phyloP scores from a whole-genome alignment of 1,139 yeast genomes.

The Hemisphaericaspora xylofermentans region DNA sequence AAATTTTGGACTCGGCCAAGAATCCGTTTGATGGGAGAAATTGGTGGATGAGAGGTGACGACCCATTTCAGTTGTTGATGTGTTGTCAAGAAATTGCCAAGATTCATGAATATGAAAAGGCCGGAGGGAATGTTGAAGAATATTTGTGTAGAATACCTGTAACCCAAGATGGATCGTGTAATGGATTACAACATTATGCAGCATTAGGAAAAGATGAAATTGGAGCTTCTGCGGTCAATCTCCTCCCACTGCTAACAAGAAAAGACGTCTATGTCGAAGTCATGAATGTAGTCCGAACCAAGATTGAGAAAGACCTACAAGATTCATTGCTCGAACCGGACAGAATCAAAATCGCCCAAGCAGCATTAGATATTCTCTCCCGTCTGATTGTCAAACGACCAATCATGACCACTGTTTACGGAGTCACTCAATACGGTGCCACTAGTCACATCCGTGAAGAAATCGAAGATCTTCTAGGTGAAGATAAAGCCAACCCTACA shows the following conservation, averaged over 20 bases:
- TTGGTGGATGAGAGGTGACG: slow-evolving; percentile 44
- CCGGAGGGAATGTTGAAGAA: slow-evolving; percentile 20
- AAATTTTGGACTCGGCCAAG: slow-evolving; percentile 28
- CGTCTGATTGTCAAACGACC: slow-evolving; percentile 44
- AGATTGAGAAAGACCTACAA: slow-evolving; percentile 16
- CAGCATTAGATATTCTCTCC: slow-evolving; percentile 22
- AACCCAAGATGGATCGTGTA: slow-evolving; percentile 49
- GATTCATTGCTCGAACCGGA: not conserved
- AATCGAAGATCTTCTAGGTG: slow-evolving; percentile 23
- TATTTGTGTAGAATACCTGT: slow-evolving; percentile 38
- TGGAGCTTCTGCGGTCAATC: slow-evolving; percentile 43
- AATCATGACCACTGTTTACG: slow-evolving; percentile 50
- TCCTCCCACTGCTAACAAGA: slow-evolving; percentile 23
- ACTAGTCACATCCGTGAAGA: slow-evolving; percentile 29
- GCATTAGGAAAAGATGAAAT: slow-evolving; percentile 38
- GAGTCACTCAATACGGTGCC: slow-evolving; percentile 44
- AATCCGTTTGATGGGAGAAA: slow-evolving; percentile 23
- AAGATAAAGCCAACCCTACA: slow-evolving; percentile 14
- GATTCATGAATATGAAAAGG: slow-evolving; percentile 19
- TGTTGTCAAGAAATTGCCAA: slow-evolving; percentile 34
- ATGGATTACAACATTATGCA: slow-evolving; percentile 50
- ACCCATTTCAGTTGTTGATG: slow-evolving; percentile 43
- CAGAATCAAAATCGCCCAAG: slow-evolving; percentile 13
- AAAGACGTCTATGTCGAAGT: slow-evolving; percentile 41
- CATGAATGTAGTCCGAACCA: slow-evolving; percentile 24